Base-by-base conservation (phyloP, 345 rosid species). In the Melastoma malabathricum region DNA sequence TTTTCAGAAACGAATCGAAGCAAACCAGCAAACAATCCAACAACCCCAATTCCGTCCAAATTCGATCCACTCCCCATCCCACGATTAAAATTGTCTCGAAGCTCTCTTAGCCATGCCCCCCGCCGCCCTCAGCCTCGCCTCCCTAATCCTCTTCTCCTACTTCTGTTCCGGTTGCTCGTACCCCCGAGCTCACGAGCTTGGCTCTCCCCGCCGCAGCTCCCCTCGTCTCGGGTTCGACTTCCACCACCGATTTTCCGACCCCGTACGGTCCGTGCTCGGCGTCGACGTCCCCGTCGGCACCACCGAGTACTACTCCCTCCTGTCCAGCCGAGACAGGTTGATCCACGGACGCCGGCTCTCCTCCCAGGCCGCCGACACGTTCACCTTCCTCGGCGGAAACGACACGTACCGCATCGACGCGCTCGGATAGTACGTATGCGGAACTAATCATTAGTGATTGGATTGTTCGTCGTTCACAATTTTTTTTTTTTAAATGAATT, bases 231-330 rank as follows among this genome's bases (percentile, higher is more conserved):
- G 83, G 43, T 86, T 83, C 39, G 74, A 72, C 50, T 60, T 89
- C 57, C 94, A 81, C 52, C 89, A 89, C 64, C 75, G 90, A 23
- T 83, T 58, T 58, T 86, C 97, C 18, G 96, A 86, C 68, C 76
- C 76, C 31, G 81, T 89, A 10, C 71, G 68, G 52, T 75, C 74
- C 13, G 62, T 78, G 60, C 66, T 86, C 3, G 62, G 73, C 14
- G 71, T 61, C 1, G 79, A 76, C 13, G 60, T 76, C 8, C 70
- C 62, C 0, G 79, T 79, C 46, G 47, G 10, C 44, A 81, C 75
- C 22, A 50, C 47, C 12, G 65, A 67, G 29, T 89, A 86, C 69
- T 81, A 81, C 18, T 70, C 68, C 31, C 72, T 73, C 14, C 66
- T 83, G 90, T 78, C 72, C 47, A 79, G 78, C 62, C 86, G 94